Evolutionary conservation across 129 eudicot species (phyloP).

Genomic region (Escallonia herrerae): DNA sequence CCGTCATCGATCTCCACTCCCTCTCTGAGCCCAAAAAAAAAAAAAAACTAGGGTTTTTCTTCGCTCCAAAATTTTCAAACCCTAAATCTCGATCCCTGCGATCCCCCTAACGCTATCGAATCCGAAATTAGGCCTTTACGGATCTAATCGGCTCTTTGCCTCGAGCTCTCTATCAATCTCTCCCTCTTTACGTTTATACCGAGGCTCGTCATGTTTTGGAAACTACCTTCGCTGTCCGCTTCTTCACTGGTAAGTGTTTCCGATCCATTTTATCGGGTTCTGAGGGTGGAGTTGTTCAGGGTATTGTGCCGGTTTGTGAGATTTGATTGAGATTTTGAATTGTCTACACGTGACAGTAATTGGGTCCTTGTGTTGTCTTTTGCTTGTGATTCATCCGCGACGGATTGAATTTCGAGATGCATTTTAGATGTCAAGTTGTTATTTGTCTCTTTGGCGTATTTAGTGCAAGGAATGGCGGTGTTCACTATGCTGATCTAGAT

Average conservation of each 20-base stretch:
- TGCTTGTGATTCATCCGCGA: not conserved
- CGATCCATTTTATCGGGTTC: not conserved
- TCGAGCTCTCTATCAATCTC: not conserved
- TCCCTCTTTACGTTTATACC: not conserved
- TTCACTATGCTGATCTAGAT: too few species aligned
- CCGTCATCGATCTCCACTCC: conserved; percentile 9
- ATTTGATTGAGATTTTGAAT: not conserved
- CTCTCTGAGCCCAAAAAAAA: conserved; percentile 11
- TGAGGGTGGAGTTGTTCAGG: not conserved
- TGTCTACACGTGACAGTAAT: not conserved
- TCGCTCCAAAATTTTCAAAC: conserved; percentile 28
- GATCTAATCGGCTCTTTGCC: conserved; percentile 30
- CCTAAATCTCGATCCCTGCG: conserved; percentile 9
- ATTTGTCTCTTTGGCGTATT: too few species aligned
- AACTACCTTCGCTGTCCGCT: conserved; percentile 71
- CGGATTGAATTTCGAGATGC: not conserved
- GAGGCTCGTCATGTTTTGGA: conserved; percentile 62
- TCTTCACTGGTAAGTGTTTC: conserved; percentile 60
- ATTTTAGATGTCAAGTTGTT: too few species aligned
- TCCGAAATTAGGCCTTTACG: conserved; percentile 35
- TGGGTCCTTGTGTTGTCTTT: not conserved
- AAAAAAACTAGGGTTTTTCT: conserved; percentile 33
- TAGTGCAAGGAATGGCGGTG: too few species aligned
- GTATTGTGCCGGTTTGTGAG: not conserved
- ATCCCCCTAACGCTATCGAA: not conserved